A percentile compares a stretch with the other conserved stretches of the same genome.
Evolutionary conservation across 805 yeast species (phyloP).

Genomic region (Candida silvatica): DNA sequence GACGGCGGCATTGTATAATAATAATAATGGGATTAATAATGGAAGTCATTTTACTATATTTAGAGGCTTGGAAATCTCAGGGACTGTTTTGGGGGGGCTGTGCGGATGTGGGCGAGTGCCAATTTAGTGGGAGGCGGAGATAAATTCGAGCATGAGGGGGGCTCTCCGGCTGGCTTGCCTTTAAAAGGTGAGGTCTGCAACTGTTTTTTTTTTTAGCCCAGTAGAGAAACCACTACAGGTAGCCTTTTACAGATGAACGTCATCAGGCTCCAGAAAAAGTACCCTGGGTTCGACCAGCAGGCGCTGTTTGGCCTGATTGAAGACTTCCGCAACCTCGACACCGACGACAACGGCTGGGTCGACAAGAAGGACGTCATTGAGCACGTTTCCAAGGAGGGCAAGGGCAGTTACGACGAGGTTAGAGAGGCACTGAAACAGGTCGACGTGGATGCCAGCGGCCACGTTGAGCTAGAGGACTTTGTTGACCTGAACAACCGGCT

Average conservation of each 20-base stretch:
- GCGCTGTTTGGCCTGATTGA: conserved; percentile 82
- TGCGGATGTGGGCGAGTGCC: no score
- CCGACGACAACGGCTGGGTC: conserved; percentile 90
- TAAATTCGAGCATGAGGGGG: no score
- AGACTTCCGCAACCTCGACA: conserved; percentile 75
- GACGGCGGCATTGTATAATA: no score
- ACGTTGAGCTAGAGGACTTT: conserved; percentile 91
- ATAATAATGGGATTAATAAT: no score
- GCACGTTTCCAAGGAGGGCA: conserved; percentile 69
- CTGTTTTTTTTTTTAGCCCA: neutral
- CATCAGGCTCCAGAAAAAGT: conserved; percentile 51
- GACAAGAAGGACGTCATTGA: conserved; percentile 88
- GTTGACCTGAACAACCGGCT: conserved; percentile 78
- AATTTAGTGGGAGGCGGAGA: no score
- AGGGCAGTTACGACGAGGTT: conserved; percentile 81
- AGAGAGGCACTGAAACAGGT: conserved; percentile 89
- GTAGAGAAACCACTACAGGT: conserved; percentile 3
- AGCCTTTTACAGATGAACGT: conserved; percentile 1
- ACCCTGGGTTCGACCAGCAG: conserved; percentile 77
- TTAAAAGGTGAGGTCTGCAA: neutral
- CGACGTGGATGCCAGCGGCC: conserved; percentile 93
- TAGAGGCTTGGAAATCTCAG: no score
- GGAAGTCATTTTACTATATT: no score
- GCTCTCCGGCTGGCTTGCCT: neutral
- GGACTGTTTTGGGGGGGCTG: no score